Evolutionary conservation across 2,329 filamentous ascomycete species (phyloP), one percentile per base, ranked within the genome.

Genomic region (Alternaria infectoria): DNA sequence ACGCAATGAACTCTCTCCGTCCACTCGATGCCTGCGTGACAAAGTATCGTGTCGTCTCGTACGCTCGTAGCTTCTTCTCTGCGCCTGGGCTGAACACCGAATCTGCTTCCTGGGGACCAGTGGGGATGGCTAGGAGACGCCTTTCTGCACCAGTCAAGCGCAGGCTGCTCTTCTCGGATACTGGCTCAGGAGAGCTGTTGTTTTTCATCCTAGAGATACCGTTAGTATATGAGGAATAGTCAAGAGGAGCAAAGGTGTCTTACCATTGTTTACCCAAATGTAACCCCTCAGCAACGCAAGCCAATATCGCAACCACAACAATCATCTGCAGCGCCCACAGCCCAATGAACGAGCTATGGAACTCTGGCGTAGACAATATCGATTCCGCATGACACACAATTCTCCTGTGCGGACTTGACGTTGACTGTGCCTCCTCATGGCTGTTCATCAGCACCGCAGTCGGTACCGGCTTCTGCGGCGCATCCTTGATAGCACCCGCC

Each of bases 271-370:
- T 57, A 6, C 66, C 66, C 23, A 70, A 21, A 30, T 74, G 70
- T 5, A 77, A 26, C 6, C 67, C 69, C 61, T 78, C 76, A 2
- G 69, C 74, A 4, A 74, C 47, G 36, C 74, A 77, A 9, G 74
- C 73, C 6, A 78, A 44, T 2, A 78, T 65, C 1, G 71, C 62
- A 17, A 75, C n/a, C 3, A 64, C 69, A 12, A 78, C 65, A 9
- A 77, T 71, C 32, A 78, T 58, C 32, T 75, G 71, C 26, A 77
- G 62, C 10, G 62, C 66, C 60, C 72, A 68, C 5, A 78, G 70
- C 6, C 70, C 73, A 5, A 70, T 43, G 26, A 69, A 68, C 13
- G 73, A 74, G 44, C 65, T 67, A 19, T 73, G 70, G 55, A 75
- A 76, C 12, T 61, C 68, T 2, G 65, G 54, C 19, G 69, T 59